Evolutionary conservation across 148 eudicot genomes (phyloP), one percentile per base, ranked within the genome.

Genomic region (Polygonum aviculare): DNA sequence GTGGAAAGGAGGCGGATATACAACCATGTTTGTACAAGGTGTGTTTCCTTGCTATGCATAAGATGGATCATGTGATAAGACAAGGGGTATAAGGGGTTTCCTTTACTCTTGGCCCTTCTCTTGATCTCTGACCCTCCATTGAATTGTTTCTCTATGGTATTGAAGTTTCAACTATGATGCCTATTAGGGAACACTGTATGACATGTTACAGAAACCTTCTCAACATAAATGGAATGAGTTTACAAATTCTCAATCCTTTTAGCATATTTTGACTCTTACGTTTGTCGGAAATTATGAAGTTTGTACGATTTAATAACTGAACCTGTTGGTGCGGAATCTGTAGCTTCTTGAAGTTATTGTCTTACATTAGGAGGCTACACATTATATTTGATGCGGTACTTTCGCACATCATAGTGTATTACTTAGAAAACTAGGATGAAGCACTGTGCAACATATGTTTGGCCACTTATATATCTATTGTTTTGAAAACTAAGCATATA

Each of bases 1-100:
- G 82, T 91, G 98, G 97, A 91, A 85, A 89, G 97, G 97, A 88
- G 90, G 82, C 78, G 98, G 98, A 50, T 94, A 91, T 76, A 91
- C 87, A 74, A 90, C 98, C 33, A 94, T 94, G 98, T 94, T 92
- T 81, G 83, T 81, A 69, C 98, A 94, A 92, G 97, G 98, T 92
- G 16, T 78, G 87, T 44, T 77, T 70, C 77, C 50, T 14, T 72
- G n/a, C 33, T 45, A 8, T 48, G 52, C 44, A 6, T 72, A 72
- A 5, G 35, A 12, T 48, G 3, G 75, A 44, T 48, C 50, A 45
- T 44, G 40, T n/a, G 33, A 44, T 38, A 47, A 36, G 73, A 22
- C 21, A 12, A 8, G 33, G 35, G 33, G 14, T 63, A 22, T 63
- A 33, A 33, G 69, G n/a, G 35, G 33, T 63, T 63, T 63, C 3